These are phyloP conservation scores for Globisporangium viniferum DNA, from an alignment of 352 stramenopile genomes.

Conservation along the genomic window DNA sequence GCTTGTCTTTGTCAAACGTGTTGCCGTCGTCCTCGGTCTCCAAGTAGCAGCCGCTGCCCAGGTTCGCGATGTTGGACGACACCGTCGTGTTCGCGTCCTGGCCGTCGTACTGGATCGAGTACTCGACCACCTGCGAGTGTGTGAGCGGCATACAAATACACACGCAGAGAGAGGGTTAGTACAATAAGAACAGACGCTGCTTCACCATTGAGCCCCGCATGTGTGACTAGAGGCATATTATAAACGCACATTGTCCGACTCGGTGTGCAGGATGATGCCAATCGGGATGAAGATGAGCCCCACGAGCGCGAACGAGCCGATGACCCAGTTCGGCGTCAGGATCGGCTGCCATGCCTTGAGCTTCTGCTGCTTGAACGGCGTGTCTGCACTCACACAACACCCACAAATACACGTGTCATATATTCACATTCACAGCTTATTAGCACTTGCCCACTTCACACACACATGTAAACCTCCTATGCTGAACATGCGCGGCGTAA, in stretches of 20 bases:
- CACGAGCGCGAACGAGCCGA: slow-evolving; percentile 92
- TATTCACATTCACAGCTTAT: no score
- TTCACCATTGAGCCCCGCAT: no score
- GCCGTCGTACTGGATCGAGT: slow-evolving; percentile 88
- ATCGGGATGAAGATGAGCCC: slow-evolving; percentile 94
- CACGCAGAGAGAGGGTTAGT: not conserved
- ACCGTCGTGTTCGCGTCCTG: slow-evolving; percentile 33
- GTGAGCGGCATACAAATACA: not conserved
- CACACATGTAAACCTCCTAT: not conserved
- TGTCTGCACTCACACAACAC: slow-evolving; percentile 38
- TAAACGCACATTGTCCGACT: slow-evolving; percentile 73
- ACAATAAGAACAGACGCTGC: not conserved
- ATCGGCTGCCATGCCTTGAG: slow-evolving; percentile 96
- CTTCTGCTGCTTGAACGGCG: slow-evolving; percentile 88
- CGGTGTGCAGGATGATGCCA: slow-evolving; percentile 86
- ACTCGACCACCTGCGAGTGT: slow-evolving; percentile 73
- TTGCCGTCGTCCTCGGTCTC: slow-evolving; percentile 58
- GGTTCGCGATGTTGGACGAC: slow-evolving; percentile 57
- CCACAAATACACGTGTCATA: not conserved
- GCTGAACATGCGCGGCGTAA: not conserved
- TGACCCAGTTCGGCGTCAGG: slow-evolving; percentile 95
- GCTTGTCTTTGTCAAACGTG: slow-evolving; percentile 49
- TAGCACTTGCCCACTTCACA: not conserved
- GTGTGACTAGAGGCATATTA: not conserved
- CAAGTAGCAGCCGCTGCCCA: slow-evolving; percentile 64